Conservation (phyloP, 805 yeast genomes). For the Barnettozyma vustinii region DNA sequence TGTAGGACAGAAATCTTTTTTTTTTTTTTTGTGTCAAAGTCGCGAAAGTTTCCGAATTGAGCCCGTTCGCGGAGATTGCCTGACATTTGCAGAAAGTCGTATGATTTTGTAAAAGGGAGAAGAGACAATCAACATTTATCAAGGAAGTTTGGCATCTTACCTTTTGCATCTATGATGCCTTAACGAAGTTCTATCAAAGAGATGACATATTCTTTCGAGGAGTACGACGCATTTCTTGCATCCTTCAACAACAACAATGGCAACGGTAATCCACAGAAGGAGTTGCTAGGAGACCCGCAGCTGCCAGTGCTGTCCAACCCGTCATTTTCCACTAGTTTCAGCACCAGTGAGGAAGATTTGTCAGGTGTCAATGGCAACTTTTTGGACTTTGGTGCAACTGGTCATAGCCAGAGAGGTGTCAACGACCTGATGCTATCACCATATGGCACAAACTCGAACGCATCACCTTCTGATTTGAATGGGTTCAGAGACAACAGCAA, state of each 20-base stretch:
- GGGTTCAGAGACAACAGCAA: neutral
- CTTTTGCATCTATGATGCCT: neutral
- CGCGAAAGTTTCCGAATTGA: neutral
- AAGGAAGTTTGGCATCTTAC: neutral
- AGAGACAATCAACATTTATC: neutral
- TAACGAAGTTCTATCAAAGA: too few species aligned
- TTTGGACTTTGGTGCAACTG: neutral
- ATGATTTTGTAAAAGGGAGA: slow-evolving; percentile 9
- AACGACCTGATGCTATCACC: slow-evolving; percentile 10
- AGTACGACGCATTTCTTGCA: slow-evolving; percentile 28
- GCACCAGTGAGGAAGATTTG: slow-evolving; percentile 10
- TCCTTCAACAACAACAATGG: slow-evolving; percentile 16
- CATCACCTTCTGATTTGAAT: slow-evolving; percentile 2
- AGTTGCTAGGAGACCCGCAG: slow-evolving; percentile 8
- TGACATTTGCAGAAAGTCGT: slow-evolving; percentile 9
- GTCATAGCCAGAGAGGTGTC: neutral
- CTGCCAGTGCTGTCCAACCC: slow-evolving; percentile 10
- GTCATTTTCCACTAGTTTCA: slow-evolving; percentile 8
- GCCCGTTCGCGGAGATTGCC: neutral
- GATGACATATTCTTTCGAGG: slow-evolving; percentile 28
- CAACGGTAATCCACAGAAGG: slow-evolving; percentile 7
- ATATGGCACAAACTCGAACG: slow-evolving; percentile 6
- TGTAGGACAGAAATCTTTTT: neutral
- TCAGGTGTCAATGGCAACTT: slow-evolving; percentile 2
- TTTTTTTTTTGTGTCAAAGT: slow-evolving; percentile 1